Percentiles rank a stretch among this genome's conserved stretches.
Conservation (phyloP, 179 eudicot genomes). For the Beta lomatogona region DNA sequence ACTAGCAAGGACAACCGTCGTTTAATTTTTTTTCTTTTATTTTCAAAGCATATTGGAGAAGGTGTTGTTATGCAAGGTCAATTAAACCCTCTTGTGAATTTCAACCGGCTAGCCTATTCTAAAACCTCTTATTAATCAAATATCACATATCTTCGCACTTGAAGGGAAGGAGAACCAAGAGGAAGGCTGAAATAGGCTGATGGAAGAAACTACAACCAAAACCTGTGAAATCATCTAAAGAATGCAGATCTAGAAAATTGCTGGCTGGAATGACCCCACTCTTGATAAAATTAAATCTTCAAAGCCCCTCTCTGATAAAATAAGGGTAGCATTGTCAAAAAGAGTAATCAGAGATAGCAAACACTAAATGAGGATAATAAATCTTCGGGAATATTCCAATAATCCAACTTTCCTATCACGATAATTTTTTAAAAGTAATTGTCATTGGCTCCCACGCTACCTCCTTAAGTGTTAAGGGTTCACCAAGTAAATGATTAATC, state of each 20-base stretch:
- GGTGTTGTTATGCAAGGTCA: not conserved
- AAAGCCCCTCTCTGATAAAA: not conserved
- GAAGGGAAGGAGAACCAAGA: not conserved
- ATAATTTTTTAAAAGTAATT: not conserved
- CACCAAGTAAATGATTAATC: not conserved
- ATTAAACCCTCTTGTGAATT: not conserved
- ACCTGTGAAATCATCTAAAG: not conserved
- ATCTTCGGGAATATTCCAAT: not conserved
- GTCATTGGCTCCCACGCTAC: not conserved
- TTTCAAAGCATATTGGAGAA: not conserved
- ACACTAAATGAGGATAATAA: not conserved
- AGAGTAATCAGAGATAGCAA: not conserved
- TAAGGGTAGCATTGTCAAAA: not conserved
- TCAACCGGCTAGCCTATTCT: no score
- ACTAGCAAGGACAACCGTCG: not conserved
- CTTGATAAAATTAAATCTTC: not conserved
- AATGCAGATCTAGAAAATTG: not conserved
- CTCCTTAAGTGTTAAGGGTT: not conserved
- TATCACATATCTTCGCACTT: no score
- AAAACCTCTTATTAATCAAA: no score
- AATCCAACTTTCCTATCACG: not conserved
- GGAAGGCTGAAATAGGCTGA: not conserved
- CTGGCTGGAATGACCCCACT: not conserved
- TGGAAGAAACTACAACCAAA: not conserved
- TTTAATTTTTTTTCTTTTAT: no score